Base-by-base conservation (phyloP, 2,329 filamentous ascomycete genomes). In the Curvularia sp. region DNA sequence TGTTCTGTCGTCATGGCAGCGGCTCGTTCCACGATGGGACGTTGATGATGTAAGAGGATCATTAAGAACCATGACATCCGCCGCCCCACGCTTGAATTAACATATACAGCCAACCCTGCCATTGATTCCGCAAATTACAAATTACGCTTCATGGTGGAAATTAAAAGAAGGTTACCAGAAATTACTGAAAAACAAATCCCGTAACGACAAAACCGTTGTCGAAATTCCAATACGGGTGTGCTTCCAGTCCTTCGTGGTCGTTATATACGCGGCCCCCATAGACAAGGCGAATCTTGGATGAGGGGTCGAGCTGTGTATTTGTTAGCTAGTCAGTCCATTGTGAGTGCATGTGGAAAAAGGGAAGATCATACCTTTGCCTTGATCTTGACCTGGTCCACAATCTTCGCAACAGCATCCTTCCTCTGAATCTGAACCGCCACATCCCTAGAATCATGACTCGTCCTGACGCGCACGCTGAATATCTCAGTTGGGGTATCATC, bases 261-360 rank as follows among this genome's bases (percentile, higher is more conserved):
- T 88, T 87, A 45, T 97, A 83, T 49, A 93, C 86, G 73, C 88
- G 92, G 65, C 93, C 93, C 77, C 95, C 84, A 74, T 96, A 96
- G 19, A 87, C 88, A 58, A 97, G 84, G 53, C 87, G 86, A 49
- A 97, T 81, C 47, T 82, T 84, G 60, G 86, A 86, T 43, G 80
- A 80, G 7, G 80, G 73, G 1, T 83, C 76, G 30, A 93, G 79
- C 89, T 64, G 42, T 10, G n/a, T 5, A 21, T 13, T 42, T 36
- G 32, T 36, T 36, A 36, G 32, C 32, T 9, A 15, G 50, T 67
- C 19, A 70, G 61, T 47, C 32, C 23, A 28, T 41, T 12, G 25
- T 6, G 34, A 41, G 19, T 32, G 38, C 0, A 28, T 13, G 25
- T 36, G 10, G 21, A 19, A 12, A 15, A 39, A 28, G 6, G 45